Conservation (phyloP, 768 basidiomycete species). For the Macrolepiota dolichaula region DNA sequence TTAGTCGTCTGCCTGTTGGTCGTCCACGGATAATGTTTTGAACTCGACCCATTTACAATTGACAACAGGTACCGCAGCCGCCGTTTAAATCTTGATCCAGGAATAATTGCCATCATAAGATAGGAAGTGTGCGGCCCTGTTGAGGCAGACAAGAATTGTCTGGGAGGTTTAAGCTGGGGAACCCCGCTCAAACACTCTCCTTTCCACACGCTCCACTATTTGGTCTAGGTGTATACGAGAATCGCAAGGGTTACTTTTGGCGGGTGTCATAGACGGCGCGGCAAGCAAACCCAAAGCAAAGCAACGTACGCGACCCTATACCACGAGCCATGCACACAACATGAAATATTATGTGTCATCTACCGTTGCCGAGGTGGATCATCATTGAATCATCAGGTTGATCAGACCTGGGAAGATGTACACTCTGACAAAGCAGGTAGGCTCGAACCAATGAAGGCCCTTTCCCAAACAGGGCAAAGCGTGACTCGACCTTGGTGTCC, state of each 20-base stretch:
- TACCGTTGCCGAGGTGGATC: not conserved
- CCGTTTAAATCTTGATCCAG: not conserved
- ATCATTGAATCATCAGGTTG: constrained; percentile 28
- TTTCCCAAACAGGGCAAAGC: not conserved
- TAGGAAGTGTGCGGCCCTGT: constrained; percentile 10
- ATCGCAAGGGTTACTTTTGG: not conserved
- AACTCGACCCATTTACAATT: not conserved
- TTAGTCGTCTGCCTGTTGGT: not conserved
- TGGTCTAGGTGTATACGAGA: not conserved
- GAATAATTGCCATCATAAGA: not conserved
- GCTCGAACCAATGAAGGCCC: not conserved
- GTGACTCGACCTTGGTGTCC: not conserved
- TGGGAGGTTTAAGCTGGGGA: constrained; percentile 26
- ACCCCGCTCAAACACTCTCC: too few species aligned
- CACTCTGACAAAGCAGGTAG: constrained; percentile 3
- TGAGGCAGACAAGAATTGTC: constrained; percentile 9
- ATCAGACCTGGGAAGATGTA: constrained; percentile 36
- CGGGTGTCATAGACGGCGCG: not conserved
- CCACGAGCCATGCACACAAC: too few species aligned
- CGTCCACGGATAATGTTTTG: not conserved
- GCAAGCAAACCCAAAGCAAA: not conserved
- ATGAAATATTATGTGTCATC: too few species aligned
- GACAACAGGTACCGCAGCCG: not conserved
- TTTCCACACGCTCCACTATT: too few species aligned
- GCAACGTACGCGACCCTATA: not conserved